These are phyloP conservation scores for Hylodesmum podocarpum DNA, from an alignment of 306 rosid species.

Conservation along the genomic window DNA sequence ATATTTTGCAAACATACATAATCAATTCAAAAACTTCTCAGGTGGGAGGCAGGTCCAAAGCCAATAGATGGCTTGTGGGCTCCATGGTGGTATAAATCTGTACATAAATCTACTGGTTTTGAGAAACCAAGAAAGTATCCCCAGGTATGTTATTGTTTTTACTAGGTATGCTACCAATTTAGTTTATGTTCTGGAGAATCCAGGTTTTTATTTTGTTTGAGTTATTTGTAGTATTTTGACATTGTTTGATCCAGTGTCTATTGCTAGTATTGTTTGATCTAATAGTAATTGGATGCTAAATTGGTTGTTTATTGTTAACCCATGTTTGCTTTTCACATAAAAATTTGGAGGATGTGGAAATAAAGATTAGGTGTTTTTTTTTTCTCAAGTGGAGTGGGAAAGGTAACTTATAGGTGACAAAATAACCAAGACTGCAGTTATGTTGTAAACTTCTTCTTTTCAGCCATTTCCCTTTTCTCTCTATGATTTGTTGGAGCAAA, in stretches of 20 bases:
- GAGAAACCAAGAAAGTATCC: conserved; percentile 58
- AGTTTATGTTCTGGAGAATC: conserved; percentile 1
- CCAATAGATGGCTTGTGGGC: conserved; percentile 82
- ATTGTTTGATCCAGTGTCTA: background rate
- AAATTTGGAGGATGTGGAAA: background rate
- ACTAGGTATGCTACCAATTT: background rate
- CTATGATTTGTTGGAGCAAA: conserved; percentile 70
- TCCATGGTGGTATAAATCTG: conserved; percentile 76
- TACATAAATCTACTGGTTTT: conserved; percentile 67
- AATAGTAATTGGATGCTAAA: background rate
- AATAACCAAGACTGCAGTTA: background rate
- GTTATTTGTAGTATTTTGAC: background rate
- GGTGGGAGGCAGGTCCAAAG: conserved; percentile 87
- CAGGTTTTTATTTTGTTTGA: background rate
- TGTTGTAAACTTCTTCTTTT: conserved; percentile 23
- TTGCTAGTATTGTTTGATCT: background rate
- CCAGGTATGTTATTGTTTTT: conserved; percentile 40
- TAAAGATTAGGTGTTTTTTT: background rate
- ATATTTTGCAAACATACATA: conserved; percentile 20
- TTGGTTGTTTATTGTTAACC: background rate
- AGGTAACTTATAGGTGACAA: background rate
- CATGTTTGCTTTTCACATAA: background rate
- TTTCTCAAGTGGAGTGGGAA: background rate
- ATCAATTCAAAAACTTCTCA: conserved; percentile 35
- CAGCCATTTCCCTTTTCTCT: conserved; percentile 69